A percentile compares a stretch with the other conserved stretches of the same genome.
Conservation (phyloP, 2,329 filamentous ascomycete genomes). For the Colletotrichum paranaense region DNA sequence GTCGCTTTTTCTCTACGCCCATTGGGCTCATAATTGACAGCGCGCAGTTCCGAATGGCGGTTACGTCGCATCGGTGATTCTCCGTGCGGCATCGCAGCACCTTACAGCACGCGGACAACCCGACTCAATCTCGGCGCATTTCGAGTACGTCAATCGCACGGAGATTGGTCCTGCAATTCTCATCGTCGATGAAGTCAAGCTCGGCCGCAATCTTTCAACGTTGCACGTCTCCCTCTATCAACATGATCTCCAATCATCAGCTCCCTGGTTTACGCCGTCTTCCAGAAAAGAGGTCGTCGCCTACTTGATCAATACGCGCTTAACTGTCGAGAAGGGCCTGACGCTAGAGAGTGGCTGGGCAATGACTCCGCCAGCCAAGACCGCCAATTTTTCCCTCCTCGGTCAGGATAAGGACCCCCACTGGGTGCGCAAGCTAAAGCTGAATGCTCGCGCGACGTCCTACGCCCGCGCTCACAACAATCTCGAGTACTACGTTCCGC, state of each 20-base stretch:
- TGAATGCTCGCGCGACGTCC: conserved; percentile 7
- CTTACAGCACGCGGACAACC: conserved; percentile 47
- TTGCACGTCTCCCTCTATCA: conserved; percentile 57
- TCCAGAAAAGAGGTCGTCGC: conserved; percentile 47
- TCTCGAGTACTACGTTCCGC: conserved; percentile 37
- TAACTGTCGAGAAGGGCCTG: conserved; percentile 46
- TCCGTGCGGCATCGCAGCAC: conserved; percentile 49
- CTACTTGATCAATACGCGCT: conserved; percentile 53
- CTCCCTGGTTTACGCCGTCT: conserved; percentile 48
- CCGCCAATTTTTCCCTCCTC: conserved; percentile 42
- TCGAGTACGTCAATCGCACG: conserved; percentile 55
- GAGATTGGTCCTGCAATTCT: conserved; percentile 50
- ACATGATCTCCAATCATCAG: conserved; percentile 43
- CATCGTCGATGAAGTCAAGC: conserved; percentile 53
- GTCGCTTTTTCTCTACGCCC: no score
- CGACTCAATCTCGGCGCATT: conserved; percentile 52
- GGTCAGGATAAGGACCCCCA: conserved; percentile 40
- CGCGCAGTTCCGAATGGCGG: conserved; percentile 57
- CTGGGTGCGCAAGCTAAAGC: conserved; percentile 39
- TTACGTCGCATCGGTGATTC: conserved; percentile 55
- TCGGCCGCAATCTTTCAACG: conserved; percentile 53
- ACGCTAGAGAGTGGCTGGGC: conserved; percentile 28
- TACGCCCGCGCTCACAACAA: conserved; percentile 44
- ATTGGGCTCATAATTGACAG: background rate
- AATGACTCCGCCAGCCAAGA: conserved; percentile 35